These are phyloP conservation scores for Backusella circina DNA, from an alignment of 192 early-diverging fungal genomes.

Conservation along the genomic window DNA sequence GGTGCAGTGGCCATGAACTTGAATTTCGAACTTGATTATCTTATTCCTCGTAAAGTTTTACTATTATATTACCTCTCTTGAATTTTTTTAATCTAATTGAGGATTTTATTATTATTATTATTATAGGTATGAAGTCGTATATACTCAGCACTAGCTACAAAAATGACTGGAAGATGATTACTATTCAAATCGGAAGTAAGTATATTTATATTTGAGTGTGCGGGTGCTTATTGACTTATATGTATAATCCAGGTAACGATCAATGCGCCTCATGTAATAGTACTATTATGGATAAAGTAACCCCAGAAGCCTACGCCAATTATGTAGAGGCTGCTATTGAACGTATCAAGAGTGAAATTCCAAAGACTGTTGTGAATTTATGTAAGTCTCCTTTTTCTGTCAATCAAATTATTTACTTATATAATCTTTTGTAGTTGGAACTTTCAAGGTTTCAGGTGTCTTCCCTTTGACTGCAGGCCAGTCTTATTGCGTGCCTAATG, in stretches of 20 bases:
- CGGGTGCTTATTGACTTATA: background rate
- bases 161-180: slow-evolving; percentile 16
- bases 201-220: background rate
- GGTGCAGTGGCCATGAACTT: slow-evolving; percentile 47
- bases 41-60: slow-evolving; percentile 23
- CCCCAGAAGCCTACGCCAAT: slow-evolving; percentile 1
- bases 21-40: slow-evolving; percentile 39
- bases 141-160: background rate
- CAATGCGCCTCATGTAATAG: slow-evolving; percentile 13
- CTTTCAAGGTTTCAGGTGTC: slow-evolving; percentile 20
- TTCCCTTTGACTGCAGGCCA: slow-evolving; percentile 11
- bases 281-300: background rate
- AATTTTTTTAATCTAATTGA: background rate
- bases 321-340: slow-evolving; percentile 16
- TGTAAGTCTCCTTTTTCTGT: background rate
- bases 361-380: slow-evolving; percentile 16
- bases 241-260: slow-evolving; percentile 8
- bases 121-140: slow-evolving; percentile 6
- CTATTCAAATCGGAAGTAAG: slow-evolving; percentile 24
- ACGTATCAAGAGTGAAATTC: slow-evolving; percentile 10
- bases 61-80: background rate
- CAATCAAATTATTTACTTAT: background rate
- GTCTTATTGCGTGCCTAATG: slow-evolving; percentile 14
- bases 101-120: background rate
- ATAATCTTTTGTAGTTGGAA: slow-evolving; percentile 3